Evolutionary conservation across 371 early-diverging fungal species (phyloP).

Genomic region (Gilbertella persicaria): DNA sequence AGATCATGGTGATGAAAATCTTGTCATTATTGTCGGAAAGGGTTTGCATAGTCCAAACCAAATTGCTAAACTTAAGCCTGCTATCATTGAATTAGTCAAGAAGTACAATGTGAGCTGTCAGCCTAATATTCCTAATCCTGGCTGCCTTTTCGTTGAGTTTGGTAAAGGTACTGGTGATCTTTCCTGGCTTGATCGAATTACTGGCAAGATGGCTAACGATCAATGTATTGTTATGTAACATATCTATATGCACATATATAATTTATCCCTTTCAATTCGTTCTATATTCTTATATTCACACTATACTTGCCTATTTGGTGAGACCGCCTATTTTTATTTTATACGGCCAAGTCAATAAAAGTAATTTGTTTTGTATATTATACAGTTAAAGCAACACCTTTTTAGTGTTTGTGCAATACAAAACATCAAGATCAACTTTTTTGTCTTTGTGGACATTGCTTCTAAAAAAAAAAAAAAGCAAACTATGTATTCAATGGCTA

Average conservation of each 20-base stretch:
- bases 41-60: conserved; percentile 62
- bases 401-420: too few relatives aligned
- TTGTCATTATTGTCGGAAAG: conserved; percentile 64
- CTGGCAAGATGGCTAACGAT: conserved; percentile 29
- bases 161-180: conserved; percentile 51
- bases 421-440: too few relatives aligned
- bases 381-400: too few relatives aligned
- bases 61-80: conserved; percentile 64
- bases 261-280: too few relatives aligned
- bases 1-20: conserved; percentile 34
- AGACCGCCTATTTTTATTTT: too few relatives aligned
- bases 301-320: too few relatives aligned
- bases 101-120: conserved; percentile 56
- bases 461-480: too few relatives aligned
- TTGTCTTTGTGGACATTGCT: too few relatives aligned
- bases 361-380: too few relatives aligned
- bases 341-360: too few relatives aligned
- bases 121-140: conserved; percentile 61
- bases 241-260: neutral
- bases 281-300: too few relatives aligned
- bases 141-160: conserved; percentile 62
- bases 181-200: conserved; percentile 46
- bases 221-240: conserved; percentile 48
- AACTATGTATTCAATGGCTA: too few relatives aligned
- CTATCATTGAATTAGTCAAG: conserved; percentile 53